Evolutionary conservation across 2,329 filamentous ascomycete species (phyloP), one percentile per base, ranked within the genome.

Genomic region (Zarea fungicola): DNA sequence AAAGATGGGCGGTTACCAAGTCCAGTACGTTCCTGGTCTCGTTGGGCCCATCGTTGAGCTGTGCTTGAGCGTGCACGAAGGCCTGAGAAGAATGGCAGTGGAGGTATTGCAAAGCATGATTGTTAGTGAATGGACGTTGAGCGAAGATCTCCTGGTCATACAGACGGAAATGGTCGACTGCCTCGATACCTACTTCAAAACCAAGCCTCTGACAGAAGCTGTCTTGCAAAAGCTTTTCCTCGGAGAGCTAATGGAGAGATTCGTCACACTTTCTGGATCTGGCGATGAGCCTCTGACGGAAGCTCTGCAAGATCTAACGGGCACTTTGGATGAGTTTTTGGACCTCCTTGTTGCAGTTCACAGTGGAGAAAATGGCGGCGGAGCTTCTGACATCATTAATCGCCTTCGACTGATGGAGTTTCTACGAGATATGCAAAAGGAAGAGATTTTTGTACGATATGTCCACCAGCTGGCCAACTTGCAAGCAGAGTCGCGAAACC

Each of bases 91-190:
- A 54, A 93, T 95, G 66, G 93, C 92, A 1, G 90, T 96, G 25
- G 88, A 96, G 64, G 87, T 99, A 18, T 69, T 99, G 53, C 90
- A 96, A 65, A 95, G 90, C 3, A 99, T 99, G 93, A 95, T 99
- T 60, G 84, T 97, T 56, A 95, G 91, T 68, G 93, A 99, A 67
- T 99, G 93, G 93, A 91, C 90, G 14, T 69, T 99, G 55, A 96
- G 90, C 62, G 88, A 96, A 63, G 92, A 97, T 63, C 71, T 99
- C 41, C 86, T 86, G 3, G 83, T 93, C 41, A 87, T 99, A 44
- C 91, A 97, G 66, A 93, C 90, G 2, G 93, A 96, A 66, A 91
- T 97, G 74, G 96, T 99, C 58, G 92, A 96, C 60, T 95, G 88
- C 56, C 71, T 99, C 47, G 93, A 99, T 62, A 76, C 79, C 21